Evolutionary conservation across 352 stramenopile genomes (phyloP), one percentile per base, ranked within the genome.

Genomic region (Phytophthora pisi): DNA sequence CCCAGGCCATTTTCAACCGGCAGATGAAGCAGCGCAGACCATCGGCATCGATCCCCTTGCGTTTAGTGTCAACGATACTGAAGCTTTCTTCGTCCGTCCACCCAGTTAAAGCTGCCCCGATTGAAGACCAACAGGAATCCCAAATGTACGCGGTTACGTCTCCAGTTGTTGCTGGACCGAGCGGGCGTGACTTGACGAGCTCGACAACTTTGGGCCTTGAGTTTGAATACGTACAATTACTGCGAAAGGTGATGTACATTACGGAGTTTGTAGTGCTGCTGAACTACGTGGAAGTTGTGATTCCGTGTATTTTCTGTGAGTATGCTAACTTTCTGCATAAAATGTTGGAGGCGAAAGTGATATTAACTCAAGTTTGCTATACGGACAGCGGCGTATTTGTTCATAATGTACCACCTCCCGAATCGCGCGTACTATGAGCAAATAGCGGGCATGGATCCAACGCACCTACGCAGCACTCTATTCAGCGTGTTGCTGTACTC

Each of bases 311-410:
- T 47, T 59, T 59, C 23, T 28, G 34, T 59, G 15, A 34, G 53
- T 34, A 46, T 11, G 10, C 30, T 2, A 24, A 56, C 26, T 8
- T 58, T 5, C 46, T 34, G 23, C 9, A 34, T 23, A 49, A 5
- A 34, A 11, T 34, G 24, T 31, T 36, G 28, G 18, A 16, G 16
- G 11, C 20, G 9, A 24, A 20, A 18, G 18, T 18, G 18, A 26
- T 15, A 16, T 59, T 26, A 20, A 34, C 20, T 28, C n/a, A 26
- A 11, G 5, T 47, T 47, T 10, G 13, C n/a, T 30, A 34, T 20
- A n/a, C 20, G n/a, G 45, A 47, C 36, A 59, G 53, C 53, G 20
- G 23, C 36, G 23, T 59, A 59, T 40, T 38, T 59, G 53, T 49
- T 59, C 23, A 51, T 13, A 23, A 58, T 49, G 34, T 49, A 58